Conservation (phyloP, 148 eudicot genomes). For the Hydrangea macrophylla region DNA sequence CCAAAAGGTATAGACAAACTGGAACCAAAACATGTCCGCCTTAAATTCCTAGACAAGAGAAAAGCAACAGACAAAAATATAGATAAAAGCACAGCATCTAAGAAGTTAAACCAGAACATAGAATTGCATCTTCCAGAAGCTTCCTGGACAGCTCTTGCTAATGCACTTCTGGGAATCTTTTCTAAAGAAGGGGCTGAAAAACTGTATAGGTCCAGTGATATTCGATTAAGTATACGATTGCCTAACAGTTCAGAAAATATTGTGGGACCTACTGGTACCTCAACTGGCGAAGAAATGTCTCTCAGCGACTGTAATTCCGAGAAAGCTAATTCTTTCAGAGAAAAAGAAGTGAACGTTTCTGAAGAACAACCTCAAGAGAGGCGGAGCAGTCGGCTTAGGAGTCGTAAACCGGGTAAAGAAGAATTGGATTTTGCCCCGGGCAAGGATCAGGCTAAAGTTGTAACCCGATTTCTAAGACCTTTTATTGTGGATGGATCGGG, state of each 20-base stretch:
- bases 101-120: conserved; percentile 56
- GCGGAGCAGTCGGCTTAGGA: conserved; percentile 88
- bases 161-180: conserved; percentile 53
- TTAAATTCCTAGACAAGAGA: conserved; percentile 77
- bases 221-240: conserved; percentile 50
- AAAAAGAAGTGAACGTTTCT: conserved; percentile 39
- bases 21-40: conserved; percentile 81
- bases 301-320: conserved; percentile 32
- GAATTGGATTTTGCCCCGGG: conserved; percentile 61
- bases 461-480: conserved; percentile 60
- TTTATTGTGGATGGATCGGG: conserved; percentile 44
- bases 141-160: conserved; percentile 72
- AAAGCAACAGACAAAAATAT: conserved; percentile 42
- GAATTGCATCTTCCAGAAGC: conserved; percentile 60
- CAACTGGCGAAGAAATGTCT: conserved; percentile 30
- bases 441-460: conserved; percentile 67
- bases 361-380: conserved; percentile 89
- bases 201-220: conserved; percentile 38
- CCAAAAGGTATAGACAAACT: conserved; percentile 95
- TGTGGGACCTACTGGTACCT: conserved; percentile 16
- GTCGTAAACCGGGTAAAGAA: conserved; percentile 85
- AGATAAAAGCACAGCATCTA: conserved; percentile 32
- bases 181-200: conserved; percentile 38
- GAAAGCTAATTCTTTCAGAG: conserved; percentile 29
- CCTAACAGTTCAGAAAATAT: conserved; percentile 37